A percentile compares a stretch with the other conserved stretches of the same genome.
These are phyloP conservation scores for Nosema granulosis DNA, from an alignment of 371 early-diverging fungal species.

Conservation along the genomic window DNA sequence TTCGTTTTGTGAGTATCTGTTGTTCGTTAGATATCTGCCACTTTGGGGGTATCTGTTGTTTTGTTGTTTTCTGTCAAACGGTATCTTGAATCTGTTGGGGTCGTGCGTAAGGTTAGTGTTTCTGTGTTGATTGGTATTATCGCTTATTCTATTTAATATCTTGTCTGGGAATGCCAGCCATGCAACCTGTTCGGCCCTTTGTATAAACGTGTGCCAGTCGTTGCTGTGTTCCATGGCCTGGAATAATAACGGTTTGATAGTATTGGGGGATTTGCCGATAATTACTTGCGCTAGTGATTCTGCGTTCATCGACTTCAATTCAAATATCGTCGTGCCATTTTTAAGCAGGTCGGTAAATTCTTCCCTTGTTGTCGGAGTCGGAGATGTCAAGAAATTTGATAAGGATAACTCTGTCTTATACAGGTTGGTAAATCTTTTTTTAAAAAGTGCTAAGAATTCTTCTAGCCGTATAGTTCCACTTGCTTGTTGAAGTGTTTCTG, in stretches of 20 bases:
- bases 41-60: too few relatives aligned
- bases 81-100: too few relatives aligned
- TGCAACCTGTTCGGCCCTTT: neutral
- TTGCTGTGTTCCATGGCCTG: neutral
- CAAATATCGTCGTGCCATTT: neutral
- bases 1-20: too few relatives aligned
- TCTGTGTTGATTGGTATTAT: too few relatives aligned
- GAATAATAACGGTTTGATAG: neutral
- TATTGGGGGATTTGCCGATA: neutral
- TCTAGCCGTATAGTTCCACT: neutral
- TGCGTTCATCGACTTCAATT: neutral
- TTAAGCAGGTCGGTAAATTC: neutral
- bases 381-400: neutral
- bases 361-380: neutral
- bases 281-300: neutral
- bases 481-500: neutral
- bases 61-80: too few relatives aligned
- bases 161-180: constrained; percentile 14
- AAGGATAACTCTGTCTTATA: neutral
- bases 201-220: neutral
- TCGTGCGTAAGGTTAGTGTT: too few relatives aligned
- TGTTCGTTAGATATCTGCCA: too few relatives aligned
- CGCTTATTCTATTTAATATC: neutral
- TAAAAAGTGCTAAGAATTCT: neutral
- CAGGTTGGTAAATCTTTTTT: neutral